Percentiles rank a stretch among this genome's conserved stretches.
Conservation (phyloP, 257 asterid genomes). For the Gentiana dahurica region DNA sequence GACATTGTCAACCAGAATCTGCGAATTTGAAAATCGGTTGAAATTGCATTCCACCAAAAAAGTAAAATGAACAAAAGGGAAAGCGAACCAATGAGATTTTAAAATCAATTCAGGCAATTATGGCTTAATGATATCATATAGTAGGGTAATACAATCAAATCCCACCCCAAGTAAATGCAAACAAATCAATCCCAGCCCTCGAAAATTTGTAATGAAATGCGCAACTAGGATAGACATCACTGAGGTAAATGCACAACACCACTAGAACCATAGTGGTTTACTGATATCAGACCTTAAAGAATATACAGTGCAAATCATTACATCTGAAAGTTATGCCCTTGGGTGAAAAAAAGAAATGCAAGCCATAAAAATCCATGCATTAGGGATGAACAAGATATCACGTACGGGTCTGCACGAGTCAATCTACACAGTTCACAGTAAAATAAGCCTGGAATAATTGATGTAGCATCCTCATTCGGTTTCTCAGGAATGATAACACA, state of each 20-base stretch:
- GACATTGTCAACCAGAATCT: conserved; percentile 74
- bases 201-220: too few species aligned
- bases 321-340: too few species aligned
- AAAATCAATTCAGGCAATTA: not conserved
- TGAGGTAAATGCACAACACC: too few species aligned
- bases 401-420: conserved; percentile 97
- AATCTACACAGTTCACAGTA: conserved; percentile 92
- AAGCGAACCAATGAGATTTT: not conserved
- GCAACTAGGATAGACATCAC: too few species aligned
- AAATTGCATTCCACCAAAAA: not conserved
- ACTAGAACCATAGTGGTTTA: too few species aligned
- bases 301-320: too few species aligned
- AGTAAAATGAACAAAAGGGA: not conserved
- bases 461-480: conserved; percentile 60
- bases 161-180: too few species aligned
- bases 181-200: too few species aligned
- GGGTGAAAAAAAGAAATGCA: not conserved
- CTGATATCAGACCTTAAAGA: too few species aligned
- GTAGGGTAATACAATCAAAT: too few species aligned
- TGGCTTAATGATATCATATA: too few species aligned
- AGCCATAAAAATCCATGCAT: too few species aligned
- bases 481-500: conserved; percentile 90
- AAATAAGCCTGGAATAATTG: conserved; percentile 59
- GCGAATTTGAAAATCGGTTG: conserved; percentile 17
- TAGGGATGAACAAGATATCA: conserved; percentile 9